phyloP scores from a whole-genome alignment of 257 asterid genomes.

The Voacanga thouarsii region DNA sequence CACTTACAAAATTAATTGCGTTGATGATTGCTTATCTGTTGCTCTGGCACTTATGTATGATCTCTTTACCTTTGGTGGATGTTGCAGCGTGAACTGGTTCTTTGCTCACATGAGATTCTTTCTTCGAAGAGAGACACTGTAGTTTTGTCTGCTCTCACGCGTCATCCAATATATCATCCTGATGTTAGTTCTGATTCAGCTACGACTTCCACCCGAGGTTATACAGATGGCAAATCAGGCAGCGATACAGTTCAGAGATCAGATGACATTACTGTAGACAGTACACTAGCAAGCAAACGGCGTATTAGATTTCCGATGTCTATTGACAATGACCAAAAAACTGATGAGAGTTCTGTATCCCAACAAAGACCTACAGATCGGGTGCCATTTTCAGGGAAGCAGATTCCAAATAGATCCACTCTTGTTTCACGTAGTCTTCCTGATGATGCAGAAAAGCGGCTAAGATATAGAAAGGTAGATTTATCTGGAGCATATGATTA shows the following conservation, averaged over 20 bases:
- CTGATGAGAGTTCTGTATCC: slow-evolving; percentile 72
- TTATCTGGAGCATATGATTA: not conserved
- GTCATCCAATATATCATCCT: slow-evolving; percentile 73
- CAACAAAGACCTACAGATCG: slow-evolving; percentile 59
- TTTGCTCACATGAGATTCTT: slow-evolving; percentile 83
- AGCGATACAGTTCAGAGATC: slow-evolving; percentile 72
- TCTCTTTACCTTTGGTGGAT: slow-evolving; percentile 15
- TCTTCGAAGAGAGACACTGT: slow-evolving; percentile 69
- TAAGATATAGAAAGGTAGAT: slow-evolving; percentile 58
- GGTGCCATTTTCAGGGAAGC: slow-evolving; percentile 67
- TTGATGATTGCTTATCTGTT: not conserved
- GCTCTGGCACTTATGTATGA: slow-evolving; percentile 4
- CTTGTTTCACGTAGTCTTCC: slow-evolving; percentile 38
- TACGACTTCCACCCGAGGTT: slow-evolving; percentile 78
- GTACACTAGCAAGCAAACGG: slow-evolving; percentile 75
- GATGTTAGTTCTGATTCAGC: slow-evolving; percentile 95
- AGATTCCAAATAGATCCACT: slow-evolving; percentile 56
- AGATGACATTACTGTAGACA: slow-evolving; percentile 84
- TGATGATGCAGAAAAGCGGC: slow-evolving; percentile 51
- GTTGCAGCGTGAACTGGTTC: slow-evolving; percentile 90
- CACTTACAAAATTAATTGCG: not conserved
- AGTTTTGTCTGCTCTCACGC: slow-evolving; percentile 68
- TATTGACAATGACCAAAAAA: slow-evolving; percentile 66
- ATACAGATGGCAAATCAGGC: slow-evolving; percentile 71
- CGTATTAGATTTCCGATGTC: slow-evolving; percentile 50